Evolutionary conservation across 164 flowering plant species (phyloP).

Genomic region (Taxillus chinensis): DNA sequence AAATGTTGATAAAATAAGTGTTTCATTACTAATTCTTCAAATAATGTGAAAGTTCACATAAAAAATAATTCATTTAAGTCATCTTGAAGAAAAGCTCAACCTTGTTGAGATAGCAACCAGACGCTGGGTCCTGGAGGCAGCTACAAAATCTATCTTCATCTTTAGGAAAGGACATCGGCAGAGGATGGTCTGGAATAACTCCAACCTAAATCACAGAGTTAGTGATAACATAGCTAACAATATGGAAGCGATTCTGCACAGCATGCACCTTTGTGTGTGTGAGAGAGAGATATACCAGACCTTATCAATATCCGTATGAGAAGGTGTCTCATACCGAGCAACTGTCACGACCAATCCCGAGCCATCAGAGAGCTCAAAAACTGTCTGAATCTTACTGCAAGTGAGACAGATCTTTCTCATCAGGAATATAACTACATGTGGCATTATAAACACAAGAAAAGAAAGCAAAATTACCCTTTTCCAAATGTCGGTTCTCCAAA

Average conservation of each 20-base stretch:
- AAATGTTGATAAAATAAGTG: too few species aligned
- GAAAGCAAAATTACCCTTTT: slow-evolving; percentile 57
- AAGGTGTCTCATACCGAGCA: slow-evolving; percentile 98
- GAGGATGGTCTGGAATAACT: slow-evolving; percentile 81
- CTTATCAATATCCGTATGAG: slow-evolving; percentile 93
- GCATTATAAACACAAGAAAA: neutral
- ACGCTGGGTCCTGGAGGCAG: slow-evolving; percentile 67
- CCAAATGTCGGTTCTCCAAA: slow-evolving; percentile 95
- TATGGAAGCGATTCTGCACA: neutral
- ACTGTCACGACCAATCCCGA: slow-evolving; percentile 96
- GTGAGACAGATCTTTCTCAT: slow-evolving; percentile 7
- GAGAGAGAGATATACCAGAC: slow-evolving; percentile 19
- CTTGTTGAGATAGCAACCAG: slow-evolving; percentile 57
- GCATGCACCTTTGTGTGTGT: neutral
- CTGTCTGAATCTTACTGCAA: slow-evolving; percentile 81
- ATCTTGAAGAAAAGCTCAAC: slow-evolving; percentile 52
- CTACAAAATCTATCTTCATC: slow-evolving; percentile 71
- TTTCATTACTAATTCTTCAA: neutral
- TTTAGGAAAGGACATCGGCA: slow-evolving; percentile 77
- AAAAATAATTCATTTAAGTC: slow-evolving; percentile 14
- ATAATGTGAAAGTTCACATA: neutral
- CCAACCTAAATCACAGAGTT: slow-evolving; percentile 46
- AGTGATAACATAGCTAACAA: neutral
- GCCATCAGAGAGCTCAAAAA: slow-evolving; percentile 94
- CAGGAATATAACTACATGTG: slow-evolving; percentile 1